Conservation (phyloP, 495 filamentous ascomycete species). For the Hypomontagnella submonticulosa region DNA sequence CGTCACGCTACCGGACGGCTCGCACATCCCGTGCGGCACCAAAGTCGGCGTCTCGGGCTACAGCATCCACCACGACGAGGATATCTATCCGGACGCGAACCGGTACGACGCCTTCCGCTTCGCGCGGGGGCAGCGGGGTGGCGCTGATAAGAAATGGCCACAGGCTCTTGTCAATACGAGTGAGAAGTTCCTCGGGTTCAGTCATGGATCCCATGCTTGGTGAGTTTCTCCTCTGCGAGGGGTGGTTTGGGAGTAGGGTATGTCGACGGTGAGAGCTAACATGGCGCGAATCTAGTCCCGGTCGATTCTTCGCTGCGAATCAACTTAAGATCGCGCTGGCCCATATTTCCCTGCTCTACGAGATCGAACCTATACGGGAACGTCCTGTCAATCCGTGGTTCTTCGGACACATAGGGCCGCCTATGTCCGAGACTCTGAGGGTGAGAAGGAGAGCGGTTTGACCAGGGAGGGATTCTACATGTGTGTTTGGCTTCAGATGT, state of each 20-base stretch:
- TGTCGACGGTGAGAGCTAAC: neutral
- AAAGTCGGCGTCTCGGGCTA: constrained; percentile 54
- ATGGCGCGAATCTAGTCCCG: constrained; percentile 36
- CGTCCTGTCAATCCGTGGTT: constrained; percentile 48
- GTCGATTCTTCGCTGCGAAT: constrained; percentile 56
- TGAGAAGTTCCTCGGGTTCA: constrained; percentile 52
- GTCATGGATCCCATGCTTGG: constrained; percentile 55
- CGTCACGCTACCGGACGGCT: constrained; percentile 50
- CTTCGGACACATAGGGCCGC: constrained; percentile 49
- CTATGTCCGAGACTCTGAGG: constrained; percentile 45
- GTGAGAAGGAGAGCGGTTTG: constrained; percentile 40
- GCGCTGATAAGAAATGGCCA: constrained; percentile 19
- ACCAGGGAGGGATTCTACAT: neutral
- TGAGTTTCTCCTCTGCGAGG: constrained; percentile 19
- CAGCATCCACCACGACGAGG: constrained; percentile 53
- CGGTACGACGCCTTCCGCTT: constrained; percentile 56
- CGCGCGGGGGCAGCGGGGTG: constrained; percentile 17
- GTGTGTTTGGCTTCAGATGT: too few relatives aligned
- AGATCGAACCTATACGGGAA: constrained; percentile 49
- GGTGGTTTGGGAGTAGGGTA: neutral
- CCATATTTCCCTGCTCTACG: constrained; percentile 54
- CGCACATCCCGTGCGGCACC: constrained; percentile 49
- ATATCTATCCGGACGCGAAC: constrained; percentile 49
- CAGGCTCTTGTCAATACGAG: constrained; percentile 48
- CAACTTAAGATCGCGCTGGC: constrained; percentile 57